Evolutionary conservation across 2,329 filamentous ascomycete species (phyloP).

Genomic region (Sarocladium kiliense): DNA sequence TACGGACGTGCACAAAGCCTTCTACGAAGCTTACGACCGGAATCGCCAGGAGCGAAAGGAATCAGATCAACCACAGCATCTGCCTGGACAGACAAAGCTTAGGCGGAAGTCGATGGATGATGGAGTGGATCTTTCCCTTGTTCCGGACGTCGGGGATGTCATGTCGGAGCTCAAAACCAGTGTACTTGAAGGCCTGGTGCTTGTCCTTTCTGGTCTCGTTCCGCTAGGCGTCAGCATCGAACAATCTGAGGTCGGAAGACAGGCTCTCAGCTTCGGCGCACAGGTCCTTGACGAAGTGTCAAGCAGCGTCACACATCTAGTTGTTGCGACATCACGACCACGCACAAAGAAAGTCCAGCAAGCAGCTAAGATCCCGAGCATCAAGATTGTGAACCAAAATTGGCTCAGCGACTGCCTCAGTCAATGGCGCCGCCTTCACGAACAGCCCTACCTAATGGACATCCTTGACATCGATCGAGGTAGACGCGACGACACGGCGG

Average conservation of each 20-base stretch:
- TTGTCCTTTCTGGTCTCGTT: slow-evolving; percentile 89
- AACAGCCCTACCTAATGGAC: slow-evolving; percentile 72
- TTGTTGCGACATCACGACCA: slow-evolving; percentile 64
- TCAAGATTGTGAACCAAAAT: slow-evolving; percentile 87
- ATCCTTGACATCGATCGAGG: slow-evolving; percentile 63
- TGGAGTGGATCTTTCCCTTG: slow-evolving; percentile 40
- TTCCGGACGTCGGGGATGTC: slow-evolving; percentile 83
- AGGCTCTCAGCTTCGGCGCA: slow-evolving; percentile 83
- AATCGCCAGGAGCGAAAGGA: slow-evolving; percentile 32
- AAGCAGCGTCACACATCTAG: slow-evolving; percentile 63
- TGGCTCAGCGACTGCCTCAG: slow-evolving; percentile 85
- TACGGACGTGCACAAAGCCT: slow-evolving; percentile 67
- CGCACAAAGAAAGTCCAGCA: slow-evolving; percentile 89
- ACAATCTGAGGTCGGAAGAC: slow-evolving; percentile 79
- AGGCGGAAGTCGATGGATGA: slow-evolving; percentile 30
- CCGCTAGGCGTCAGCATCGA: slow-evolving; percentile 75
- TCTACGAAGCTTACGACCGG: slow-evolving; percentile 78
- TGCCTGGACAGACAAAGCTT: slow-evolving; percentile 27
- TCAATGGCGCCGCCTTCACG: slow-evolving; percentile 76
- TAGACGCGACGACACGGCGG: slow-evolving; percentile 23
- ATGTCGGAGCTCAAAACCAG: slow-evolving; percentile 74
- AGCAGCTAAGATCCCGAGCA: slow-evolving; percentile 70
- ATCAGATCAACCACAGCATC: slow-evolving; percentile 25
- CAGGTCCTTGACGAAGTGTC: slow-evolving; percentile 52
- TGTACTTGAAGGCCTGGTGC: slow-evolving; percentile 67